Percentiles rank a stretch among this genome's conserved stretches.
Evolutionary conservation across 257 asterid species (phyloP).

Genomic region (Jasminum sambac): DNA sequence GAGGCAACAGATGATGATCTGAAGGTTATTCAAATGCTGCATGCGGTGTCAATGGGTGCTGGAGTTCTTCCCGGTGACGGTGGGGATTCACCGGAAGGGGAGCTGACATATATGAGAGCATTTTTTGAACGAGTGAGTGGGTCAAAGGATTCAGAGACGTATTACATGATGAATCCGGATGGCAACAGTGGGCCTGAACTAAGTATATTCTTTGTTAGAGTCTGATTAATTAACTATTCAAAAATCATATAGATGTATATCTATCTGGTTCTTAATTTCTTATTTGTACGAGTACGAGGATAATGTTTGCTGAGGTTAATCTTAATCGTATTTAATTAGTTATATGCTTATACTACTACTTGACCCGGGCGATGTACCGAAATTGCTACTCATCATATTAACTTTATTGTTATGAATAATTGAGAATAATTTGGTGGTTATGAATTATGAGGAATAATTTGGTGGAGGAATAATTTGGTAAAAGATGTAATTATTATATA

Average conservation of each 20-base stretch:
- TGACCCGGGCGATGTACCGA: too few species aligned
- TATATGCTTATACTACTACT: too few species aligned
- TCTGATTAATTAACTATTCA: slow-evolving; percentile 20
- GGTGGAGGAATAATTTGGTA: too few species aligned
- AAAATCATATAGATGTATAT: neutral
- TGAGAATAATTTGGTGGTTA: too few species aligned
- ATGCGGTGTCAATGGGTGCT: slow-evolving; percentile 87
- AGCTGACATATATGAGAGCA: slow-evolving; percentile 80
- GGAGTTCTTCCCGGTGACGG: slow-evolving; percentile 61
- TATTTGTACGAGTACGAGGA: neutral
- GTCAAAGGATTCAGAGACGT: slow-evolving; percentile 86
- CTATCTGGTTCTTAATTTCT: neutral
- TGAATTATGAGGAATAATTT: too few species aligned
- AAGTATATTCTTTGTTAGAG: slow-evolving; percentile 73
- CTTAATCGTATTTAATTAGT: too few species aligned
- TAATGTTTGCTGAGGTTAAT: neutral
- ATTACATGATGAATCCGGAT: slow-evolving; percentile 90
- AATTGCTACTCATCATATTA: too few species aligned
- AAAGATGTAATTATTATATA: too few species aligned
- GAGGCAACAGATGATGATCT: slow-evolving; percentile 74
- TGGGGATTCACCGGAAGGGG: slow-evolving; percentile 45
- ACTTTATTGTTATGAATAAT: too few species aligned
- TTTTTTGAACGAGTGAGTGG: slow-evolving; percentile 76
- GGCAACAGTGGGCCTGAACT: slow-evolving; percentile 86
- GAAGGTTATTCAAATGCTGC: slow-evolving; percentile 64